These are phyloP conservation scores for Haberlea rhodopensis DNA, from an alignment of 257 asterid genomes.

Conservation along the genomic window DNA sequence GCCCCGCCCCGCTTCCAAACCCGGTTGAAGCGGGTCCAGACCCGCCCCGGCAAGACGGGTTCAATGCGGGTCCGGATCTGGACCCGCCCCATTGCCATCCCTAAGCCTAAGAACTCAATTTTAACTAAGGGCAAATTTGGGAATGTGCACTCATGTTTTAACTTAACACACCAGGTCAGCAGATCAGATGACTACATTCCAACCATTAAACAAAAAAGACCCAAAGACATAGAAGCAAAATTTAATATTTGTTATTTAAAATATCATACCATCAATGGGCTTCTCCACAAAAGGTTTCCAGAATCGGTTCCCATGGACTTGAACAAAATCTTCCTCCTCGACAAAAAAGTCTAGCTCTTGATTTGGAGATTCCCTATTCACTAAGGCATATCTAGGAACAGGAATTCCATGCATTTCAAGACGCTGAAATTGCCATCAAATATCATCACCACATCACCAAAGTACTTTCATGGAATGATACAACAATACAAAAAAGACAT, in stretches of 20 bases:
- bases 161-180: constrained; percentile 11
- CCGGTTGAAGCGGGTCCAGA: no score
- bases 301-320: constrained; percentile 78
- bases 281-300: constrained; percentile 99
- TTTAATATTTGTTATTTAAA: not conserved
- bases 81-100: no score
- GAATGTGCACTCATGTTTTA: constrained; percentile 14
- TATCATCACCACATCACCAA: not conserved
- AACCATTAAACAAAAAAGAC: constrained; percentile 15
- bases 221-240: constrained; percentile 16
- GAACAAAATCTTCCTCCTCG: constrained; percentile 96
- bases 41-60: no score
- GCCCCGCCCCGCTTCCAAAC: no score
- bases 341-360: constrained; percentile 84
- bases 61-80: no score
- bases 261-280: constrained; percentile 74
- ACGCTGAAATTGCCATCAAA: constrained; percentile 46
- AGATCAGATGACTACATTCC: not conserved
- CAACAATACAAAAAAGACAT: not conserved
- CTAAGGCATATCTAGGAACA: constrained; percentile 88
- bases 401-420: constrained; percentile 85
- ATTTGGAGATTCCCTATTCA: constrained; percentile 71
- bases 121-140: not conserved
- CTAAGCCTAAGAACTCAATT: not conserved
- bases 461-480: constrained; percentile 17